Conservation (phyloP, 2,329 filamentous ascomycete species). For the Fusarium sp. region DNA sequence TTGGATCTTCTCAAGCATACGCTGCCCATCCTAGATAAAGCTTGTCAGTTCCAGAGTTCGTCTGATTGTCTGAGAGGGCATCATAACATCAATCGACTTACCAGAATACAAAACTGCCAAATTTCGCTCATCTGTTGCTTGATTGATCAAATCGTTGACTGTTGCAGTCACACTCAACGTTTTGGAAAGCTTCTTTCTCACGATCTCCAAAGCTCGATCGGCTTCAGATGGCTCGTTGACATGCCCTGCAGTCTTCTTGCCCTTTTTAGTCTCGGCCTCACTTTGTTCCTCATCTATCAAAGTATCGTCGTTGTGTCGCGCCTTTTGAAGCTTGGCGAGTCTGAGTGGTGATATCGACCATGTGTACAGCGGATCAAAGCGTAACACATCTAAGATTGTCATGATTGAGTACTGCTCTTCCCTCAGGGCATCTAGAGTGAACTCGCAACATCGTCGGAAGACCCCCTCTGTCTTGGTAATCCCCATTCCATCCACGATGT, state of each 20-base stretch:
- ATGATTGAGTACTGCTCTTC: slow-evolving; percentile 97
- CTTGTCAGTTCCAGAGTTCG: slow-evolving; percentile 39
- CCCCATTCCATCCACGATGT: slow-evolving; percentile 97
- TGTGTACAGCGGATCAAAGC: slow-evolving; percentile 97
- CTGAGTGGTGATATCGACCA: slow-evolving; percentile 88
- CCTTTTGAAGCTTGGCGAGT: slow-evolving; percentile 74
- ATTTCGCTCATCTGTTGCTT: slow-evolving; percentile 93
- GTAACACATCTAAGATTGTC: slow-evolving; percentile 96
- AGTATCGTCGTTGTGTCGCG: slow-evolving; percentile 64
- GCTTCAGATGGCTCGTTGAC: slow-evolving; percentile 79
- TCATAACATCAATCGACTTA: slow-evolving; percentile 54
- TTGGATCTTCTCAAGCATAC: slow-evolving; percentile 55
- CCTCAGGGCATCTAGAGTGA: slow-evolving; percentile 93
- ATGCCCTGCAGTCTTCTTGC: slow-evolving; percentile 51
- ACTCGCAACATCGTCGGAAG: slow-evolving; percentile 97
- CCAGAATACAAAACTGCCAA: slow-evolving; percentile 89
- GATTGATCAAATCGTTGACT: slow-evolving; percentile 96
- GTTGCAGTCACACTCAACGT: slow-evolving; percentile 93
- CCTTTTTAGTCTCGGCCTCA: slow-evolving; percentile 59
- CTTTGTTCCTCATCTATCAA: slow-evolving; percentile 55
- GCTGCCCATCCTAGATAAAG: slow-evolving; percentile 59
- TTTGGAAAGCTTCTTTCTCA: slow-evolving; percentile 96
- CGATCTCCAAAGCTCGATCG: slow-evolving; percentile 89
- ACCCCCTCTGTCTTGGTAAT: slow-evolving; percentile 95
- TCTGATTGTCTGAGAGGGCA: neutral